Percentiles rank a stretch among this genome's conserved stretches.
Evolutionary conservation across 345 rosid species (phyloP).

Genomic region (Tarenaya hassleriana): DNA sequence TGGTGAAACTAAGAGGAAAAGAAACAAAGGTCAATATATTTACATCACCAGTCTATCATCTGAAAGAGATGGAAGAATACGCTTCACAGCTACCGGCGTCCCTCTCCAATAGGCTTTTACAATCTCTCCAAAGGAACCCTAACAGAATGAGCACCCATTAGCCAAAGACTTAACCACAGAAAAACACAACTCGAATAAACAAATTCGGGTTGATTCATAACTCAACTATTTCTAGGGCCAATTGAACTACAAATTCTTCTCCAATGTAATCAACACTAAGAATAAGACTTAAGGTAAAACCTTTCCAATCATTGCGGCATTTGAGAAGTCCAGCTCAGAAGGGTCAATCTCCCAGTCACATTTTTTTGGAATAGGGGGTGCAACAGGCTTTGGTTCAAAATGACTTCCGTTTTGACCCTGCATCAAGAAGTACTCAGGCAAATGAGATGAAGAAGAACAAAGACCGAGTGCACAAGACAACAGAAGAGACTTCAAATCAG

Average conservation of each 20-base stretch:
- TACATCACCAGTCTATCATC: constrained; percentile 98
- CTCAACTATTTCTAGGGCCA: no score
- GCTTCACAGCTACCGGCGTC: constrained; percentile 94
- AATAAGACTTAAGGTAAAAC: constrained; percentile 39
- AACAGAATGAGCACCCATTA: constrained; percentile 26
- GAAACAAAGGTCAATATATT: constrained; percentile 23
- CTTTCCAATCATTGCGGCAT: constrained; percentile 76
- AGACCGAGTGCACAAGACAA: no score
- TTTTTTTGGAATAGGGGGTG: constrained; percentile 90
- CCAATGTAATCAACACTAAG: background rate
- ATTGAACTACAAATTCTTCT: no score
- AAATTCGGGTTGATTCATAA: background rate
- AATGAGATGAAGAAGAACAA: no score
- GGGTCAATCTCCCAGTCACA: constrained; percentile 99
- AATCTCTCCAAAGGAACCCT: constrained; percentile 99
- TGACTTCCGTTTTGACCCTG: constrained; percentile 99
- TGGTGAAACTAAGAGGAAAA: no score
- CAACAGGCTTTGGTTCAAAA: constrained; percentile 92
- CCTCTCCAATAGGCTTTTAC: constrained; percentile 95
- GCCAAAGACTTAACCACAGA: constrained; percentile 15
- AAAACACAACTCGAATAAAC: background rate
- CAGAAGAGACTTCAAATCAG: no score
- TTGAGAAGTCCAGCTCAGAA: constrained; percentile 86
- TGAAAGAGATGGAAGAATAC: constrained; percentile 94
- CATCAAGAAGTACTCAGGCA: constrained; percentile 15